These are phyloP conservation scores for Brettanomyces naardenensis DNA, from an alignment of 805 yeast genomes.

Conservation along the genomic window DNA sequence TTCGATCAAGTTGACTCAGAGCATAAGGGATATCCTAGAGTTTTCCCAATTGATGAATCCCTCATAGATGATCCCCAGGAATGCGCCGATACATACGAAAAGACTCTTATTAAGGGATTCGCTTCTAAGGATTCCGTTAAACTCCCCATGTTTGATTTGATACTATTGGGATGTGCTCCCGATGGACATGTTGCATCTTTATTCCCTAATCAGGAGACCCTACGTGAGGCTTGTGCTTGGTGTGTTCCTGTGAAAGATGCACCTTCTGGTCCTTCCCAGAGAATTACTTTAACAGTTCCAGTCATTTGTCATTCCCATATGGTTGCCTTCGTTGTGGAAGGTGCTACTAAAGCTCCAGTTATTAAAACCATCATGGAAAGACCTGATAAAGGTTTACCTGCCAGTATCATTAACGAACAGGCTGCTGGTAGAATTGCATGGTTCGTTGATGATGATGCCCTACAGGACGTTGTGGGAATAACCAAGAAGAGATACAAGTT, in stretches of 20 bases:
- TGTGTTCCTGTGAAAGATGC: constrained; percentile 88
- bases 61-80: constrained; percentile 77
- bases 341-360: constrained; percentile 89
- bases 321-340: constrained; percentile 93
- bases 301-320: constrained; percentile 90
- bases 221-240: constrained; percentile 91
- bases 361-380: constrained; percentile 89
- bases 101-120: constrained; percentile 75
- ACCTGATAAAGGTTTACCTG: constrained; percentile 94
- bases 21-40: constrained; percentile 46
- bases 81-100: constrained; percentile 91
- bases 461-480: constrained; percentile 62
- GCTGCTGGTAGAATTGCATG: constrained; percentile 96
- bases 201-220: constrained; percentile 84
- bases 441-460: constrained; percentile 95
- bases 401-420: constrained; percentile 86
- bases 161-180: constrained; percentile 94
- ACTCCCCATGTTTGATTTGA: constrained; percentile 87
- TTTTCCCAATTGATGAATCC: constrained; percentile 76
- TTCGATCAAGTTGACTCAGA: constrained; percentile 59
- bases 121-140: constrained; percentile 96
- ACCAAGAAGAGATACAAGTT: constrained; percentile 67
- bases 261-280: constrained; percentile 77
- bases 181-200: constrained; percentile 98
- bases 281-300: constrained; percentile 88